Base-by-base conservation (phyloP, 495 filamentous ascomycete species). In the Penicillium parvum region DNA sequence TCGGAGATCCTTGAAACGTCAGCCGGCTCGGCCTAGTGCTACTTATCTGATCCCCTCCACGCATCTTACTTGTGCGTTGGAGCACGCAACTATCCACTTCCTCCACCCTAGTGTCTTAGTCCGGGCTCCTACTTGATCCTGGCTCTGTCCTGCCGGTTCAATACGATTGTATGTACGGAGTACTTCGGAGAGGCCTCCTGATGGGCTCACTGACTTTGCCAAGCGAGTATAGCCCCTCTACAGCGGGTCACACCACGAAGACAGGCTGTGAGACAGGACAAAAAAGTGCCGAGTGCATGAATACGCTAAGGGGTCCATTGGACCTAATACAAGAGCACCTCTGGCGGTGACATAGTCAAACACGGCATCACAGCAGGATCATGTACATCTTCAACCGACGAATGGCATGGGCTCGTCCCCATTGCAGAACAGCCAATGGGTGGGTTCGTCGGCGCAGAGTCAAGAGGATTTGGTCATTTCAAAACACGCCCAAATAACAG, bases 351-450 rank as follows among this genome's bases (percentile, higher is more conserved):
- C 54, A 58, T 61, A 65, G 48, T 64, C 43, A 53, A 67, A 65
- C 60, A 66, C 57, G 52, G 38, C 58, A 64, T 63, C 56, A 58
- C 54, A 52, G 54, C 55, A 66, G 57, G 65, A 69, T 72, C 68
- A 70, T 70, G 65, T 72, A 70, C 68, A 72, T 69, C 60, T 67
- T 64, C 60, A 52, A 57, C 45, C 54, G 52, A 49, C 30, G 52
- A 46, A 54, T 58, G 52, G 53, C 53, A 53, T 47, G 45, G 41
- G 47, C 40, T 26, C 40, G 23, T 23, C 29, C 30, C 29, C 29
- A 26, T 32, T 36, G 33, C 41, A 44, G 41, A 22, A 15, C 14
- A 44, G 33, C 16, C 15, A n/a, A 17, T 36, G 42, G 47, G 36
- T 34, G 43, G 43, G 46, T 59, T 60, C 51, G 57, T 57, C 49